phyloP scores from a whole-genome alignment of 2,329 filamentous ascomycete genomes.

The Colletotrichum cordylinicola region DNA sequence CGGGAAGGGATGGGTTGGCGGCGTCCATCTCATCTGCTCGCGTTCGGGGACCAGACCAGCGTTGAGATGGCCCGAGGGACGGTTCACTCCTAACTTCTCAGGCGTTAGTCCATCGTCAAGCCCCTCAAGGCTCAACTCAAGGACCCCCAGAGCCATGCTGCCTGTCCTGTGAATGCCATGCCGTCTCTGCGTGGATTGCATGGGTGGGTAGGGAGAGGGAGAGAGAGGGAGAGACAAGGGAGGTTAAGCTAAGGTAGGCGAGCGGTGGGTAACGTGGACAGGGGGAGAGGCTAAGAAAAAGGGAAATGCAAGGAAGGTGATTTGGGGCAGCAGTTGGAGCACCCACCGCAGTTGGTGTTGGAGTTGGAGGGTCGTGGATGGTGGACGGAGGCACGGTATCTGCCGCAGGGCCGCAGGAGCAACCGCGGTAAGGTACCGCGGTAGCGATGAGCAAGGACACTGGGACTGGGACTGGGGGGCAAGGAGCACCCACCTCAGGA shows the following conservation, averaged over 20 bases:
- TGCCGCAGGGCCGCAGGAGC: constrained; percentile 1
- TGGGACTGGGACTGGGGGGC: background rate
- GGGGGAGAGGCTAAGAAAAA: background rate
- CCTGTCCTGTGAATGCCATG: background rate
- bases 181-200: background rate
- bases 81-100: background rate
- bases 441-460: background rate
- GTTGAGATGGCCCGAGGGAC: background rate
- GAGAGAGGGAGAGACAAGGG: background rate
- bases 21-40: background rate
- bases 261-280: background rate
- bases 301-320: background rate
- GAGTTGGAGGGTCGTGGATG: background rate
- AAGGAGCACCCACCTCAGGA: background rate
- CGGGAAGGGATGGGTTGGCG: background rate
- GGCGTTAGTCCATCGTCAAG: background rate
- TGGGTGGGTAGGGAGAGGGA: background rate
- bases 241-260: background rate
- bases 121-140: background rate
- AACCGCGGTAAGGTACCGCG: constrained; percentile 15
- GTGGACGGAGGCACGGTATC: constrained; percentile 13
- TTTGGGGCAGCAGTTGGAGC: background rate
- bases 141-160: background rate
- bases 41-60: background rate
- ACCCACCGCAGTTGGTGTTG: background rate